These are phyloP conservation scores for Leccinum pellstonianum DNA, from an alignment of 768 basidiomycete species.

Conservation along the genomic window DNA sequence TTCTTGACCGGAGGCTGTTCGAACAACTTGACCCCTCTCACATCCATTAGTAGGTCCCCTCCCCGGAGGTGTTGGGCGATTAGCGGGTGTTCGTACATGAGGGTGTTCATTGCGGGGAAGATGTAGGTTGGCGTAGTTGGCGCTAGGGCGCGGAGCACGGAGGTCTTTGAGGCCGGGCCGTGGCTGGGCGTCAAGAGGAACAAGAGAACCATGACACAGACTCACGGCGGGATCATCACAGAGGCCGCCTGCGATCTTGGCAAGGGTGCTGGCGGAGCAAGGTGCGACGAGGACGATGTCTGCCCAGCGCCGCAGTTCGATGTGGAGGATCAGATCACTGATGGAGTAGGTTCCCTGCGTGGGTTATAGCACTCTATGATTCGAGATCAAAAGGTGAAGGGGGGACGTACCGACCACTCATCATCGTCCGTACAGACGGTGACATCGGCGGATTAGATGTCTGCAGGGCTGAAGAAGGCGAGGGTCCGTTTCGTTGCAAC, in stretches of 20 bases:
- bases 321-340: constrained; percentile 93
- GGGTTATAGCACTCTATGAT: neutral
- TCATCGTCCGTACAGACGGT: neutral
- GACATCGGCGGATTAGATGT: constrained; percentile 18
- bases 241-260: constrained; percentile 84
- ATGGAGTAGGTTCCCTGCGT: constrained; percentile 66
- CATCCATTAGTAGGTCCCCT: constrained; percentile 9
- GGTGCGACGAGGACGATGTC: constrained; percentile 94
- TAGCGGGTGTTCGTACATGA: constrained; percentile 95
- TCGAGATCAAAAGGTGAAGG: neutral
- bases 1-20: constrained; percentile 12
- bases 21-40: constrained; percentile 31
- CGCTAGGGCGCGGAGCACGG: constrained; percentile 79
- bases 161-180: constrained; percentile 45
- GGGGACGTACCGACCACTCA: neutral
- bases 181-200: neutral
- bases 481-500: constrained; percentile 78
- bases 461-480: constrained; percentile 65
- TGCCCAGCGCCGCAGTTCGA: constrained; percentile 92
- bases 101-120: constrained; percentile 98
- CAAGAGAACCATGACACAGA: neutral
- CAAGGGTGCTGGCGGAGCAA: constrained; percentile 94
- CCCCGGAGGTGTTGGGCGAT: constrained; percentile 74
- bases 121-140: constrained; percentile 85
- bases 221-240: constrained; percentile 88